Evolutionary conservation across 73 alveolate genomes (phyloP).

Genomic region (Diophrys appendiculata): DNA sequence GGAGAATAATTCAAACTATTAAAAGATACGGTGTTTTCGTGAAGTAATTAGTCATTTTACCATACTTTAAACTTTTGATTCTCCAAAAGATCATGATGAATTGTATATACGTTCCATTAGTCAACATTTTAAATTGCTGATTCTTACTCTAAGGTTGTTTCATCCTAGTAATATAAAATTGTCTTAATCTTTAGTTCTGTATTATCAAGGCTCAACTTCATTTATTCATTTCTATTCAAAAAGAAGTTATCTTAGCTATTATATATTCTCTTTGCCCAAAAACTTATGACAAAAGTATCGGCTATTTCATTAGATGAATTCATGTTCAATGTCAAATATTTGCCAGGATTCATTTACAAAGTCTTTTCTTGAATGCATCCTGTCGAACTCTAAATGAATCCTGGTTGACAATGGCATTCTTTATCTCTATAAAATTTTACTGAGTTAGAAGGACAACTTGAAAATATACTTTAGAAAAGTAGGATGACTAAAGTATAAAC

Average conservation of each 20-base stretch:
- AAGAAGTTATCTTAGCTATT: not conserved
- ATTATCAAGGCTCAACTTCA: not conserved
- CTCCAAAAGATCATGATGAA: not conserved
- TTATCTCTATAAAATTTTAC: no score
- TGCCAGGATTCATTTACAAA: not conserved
- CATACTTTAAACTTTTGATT: not conserved
- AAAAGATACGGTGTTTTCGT: not conserved
- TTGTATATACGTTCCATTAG: not conserved
- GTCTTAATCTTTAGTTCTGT: not conserved
- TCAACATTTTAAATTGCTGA: not conserved
- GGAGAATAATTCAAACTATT: not conserved
- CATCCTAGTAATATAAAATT: not conserved
- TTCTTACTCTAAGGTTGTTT: not conserved
- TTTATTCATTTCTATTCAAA: not conserved
- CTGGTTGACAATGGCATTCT: no score
- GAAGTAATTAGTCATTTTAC: not conserved
- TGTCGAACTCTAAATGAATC: no score
- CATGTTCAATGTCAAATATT: not conserved
- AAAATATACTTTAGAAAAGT: no score
- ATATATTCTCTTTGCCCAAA: not conserved
- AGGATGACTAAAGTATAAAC: no score
- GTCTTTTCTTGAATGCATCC: not conserved
- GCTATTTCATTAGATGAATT: not conserved
- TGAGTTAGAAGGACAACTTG: no score
- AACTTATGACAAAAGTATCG: no score